Evolutionary conservation across 768 basidiomycete genomes (phyloP), one percentile per base, ranked within the genome.

Genomic region (Trametes cinnabarina): DNA sequence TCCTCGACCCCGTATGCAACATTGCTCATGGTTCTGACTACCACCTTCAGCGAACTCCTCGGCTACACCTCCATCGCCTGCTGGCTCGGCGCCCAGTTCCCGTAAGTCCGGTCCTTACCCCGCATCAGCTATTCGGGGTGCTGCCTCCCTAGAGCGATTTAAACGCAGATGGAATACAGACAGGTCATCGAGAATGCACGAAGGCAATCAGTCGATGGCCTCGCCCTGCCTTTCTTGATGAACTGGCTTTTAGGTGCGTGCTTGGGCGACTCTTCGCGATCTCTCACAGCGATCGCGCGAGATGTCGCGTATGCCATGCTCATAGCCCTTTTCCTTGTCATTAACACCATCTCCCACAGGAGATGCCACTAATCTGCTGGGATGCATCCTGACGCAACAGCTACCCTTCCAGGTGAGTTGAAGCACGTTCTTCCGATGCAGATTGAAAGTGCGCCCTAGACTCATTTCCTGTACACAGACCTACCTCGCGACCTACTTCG

Each of bases 401-500:
- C 80, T 97, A 15, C 93, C 94, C 20, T 98, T 99, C 72, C 96
- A 98, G 75, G 94, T 92, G 71, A 65, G 82, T 67, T 7, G 17
- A 0, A 12, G 35, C 56, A 46, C 34, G 15, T 19, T 30, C 44
- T 19, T 22, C 34, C 34, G 47, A 55, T 32, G 30, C 12, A 32
- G 30, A 32, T 14, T 14, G 6, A 19, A 20, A 34, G 12, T 22
- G 32, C 32, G 52, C 51, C 66, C n/a, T n/a, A n/a, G n/a, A n/a
- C n/a, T 53, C 41, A 43, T 48, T 47, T 34, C 32, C 26, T 17
- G 17, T 39, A n/a, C 37, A 35, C 55, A 97, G 92, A 96, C 85
- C 40, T 92, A 85, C 70, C 90, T 99, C 43, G 96, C 97, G 3
- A 79, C 80, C 0, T 99, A 99, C 71, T 99, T 98, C 69, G 88